phyloP scores from a whole-genome alignment of 116 monocot genomes.

The Papilionanthe hybrid region DNA sequence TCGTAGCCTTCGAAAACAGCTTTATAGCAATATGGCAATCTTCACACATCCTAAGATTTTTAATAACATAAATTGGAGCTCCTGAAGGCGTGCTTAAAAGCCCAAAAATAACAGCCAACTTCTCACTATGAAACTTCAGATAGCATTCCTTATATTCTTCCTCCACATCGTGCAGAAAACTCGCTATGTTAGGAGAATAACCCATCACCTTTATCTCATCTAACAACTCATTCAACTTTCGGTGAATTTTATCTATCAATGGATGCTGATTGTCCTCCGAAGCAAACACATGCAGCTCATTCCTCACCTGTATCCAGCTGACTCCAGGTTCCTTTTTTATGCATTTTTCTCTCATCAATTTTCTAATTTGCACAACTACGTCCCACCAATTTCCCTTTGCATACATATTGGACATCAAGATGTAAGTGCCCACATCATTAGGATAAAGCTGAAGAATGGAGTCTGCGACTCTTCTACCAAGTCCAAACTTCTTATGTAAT shows the following conservation, averaged over 20 bases:
- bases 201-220: slow-evolving; percentile 39
- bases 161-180: slow-evolving; percentile 50
- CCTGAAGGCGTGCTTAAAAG: slow-evolving; percentile 32
- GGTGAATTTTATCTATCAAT: slow-evolving; percentile 21
- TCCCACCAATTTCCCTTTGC: slow-evolving; percentile 54
- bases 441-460: slow-evolving; percentile 45
- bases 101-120: slow-evolving; percentile 52
- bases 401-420: slow-evolving; percentile 56
- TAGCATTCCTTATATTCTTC: slow-evolving; percentile 59
- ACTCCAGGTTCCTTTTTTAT: slow-evolving; percentile 63
- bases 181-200: slow-evolving; percentile 38
- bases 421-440: slow-evolving; percentile 50
- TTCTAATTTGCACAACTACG: slow-evolving; percentile 38
- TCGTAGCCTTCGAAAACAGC: slow-evolving; percentile 42
- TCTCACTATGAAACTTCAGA: slow-evolving; percentile 54
- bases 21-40: slow-evolving; percentile 57
- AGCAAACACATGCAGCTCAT: slow-evolving; percentile 48
- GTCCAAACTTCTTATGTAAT: slow-evolving; percentile 34
- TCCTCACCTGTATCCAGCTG: slow-evolving; percentile 56
- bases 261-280: slow-evolving; percentile 50
- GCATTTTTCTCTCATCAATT: slow-evolving; percentile 39
- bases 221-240: slow-evolving; percentile 35
- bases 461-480: slow-evolving; percentile 42
- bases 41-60: slow-evolving; percentile 59
- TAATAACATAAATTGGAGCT: slow-evolving; percentile 45